Conservation (phyloP, 805 yeast genomes). For the Hanseniaspora opuntiae region DNA sequence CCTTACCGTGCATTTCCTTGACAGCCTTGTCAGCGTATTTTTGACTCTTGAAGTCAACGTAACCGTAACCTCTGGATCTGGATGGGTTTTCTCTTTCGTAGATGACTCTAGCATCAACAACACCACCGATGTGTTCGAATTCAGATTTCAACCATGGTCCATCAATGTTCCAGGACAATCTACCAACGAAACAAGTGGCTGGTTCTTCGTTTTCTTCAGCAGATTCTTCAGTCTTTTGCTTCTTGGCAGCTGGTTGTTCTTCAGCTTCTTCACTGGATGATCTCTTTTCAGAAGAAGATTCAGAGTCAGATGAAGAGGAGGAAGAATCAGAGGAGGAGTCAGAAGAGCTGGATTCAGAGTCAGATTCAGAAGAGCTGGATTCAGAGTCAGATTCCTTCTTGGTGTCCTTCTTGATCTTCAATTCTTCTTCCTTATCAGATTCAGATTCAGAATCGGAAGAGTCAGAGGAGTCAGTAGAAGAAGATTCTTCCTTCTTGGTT, state of each 20-base stretch:
- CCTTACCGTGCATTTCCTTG: conserved; percentile 74
- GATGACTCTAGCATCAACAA: conserved; percentile 78
- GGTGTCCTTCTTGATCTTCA: conserved; percentile 15
- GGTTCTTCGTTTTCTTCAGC: conserved; percentile 42
- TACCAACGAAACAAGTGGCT: conserved; percentile 87
- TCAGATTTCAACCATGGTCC: conserved; percentile 85
- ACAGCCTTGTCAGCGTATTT: conserved; percentile 77
- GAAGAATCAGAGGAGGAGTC: conserved; percentile 21
- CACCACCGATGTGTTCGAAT: conserved; percentile 74
- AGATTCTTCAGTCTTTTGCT: conserved; percentile 26
- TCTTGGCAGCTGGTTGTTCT: conserved; percentile 24
- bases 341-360: conserved; percentile 18
- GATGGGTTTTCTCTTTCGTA: conserved; percentile 74
- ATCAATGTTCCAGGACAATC: conserved; percentile 93
- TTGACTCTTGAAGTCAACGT: conserved; percentile 79
- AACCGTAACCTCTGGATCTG: conserved; percentile 93
- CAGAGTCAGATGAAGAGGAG: conserved; percentile 19
- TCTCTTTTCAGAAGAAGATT: conserved; percentile 19
- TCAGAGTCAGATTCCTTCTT: conserved; percentile 22
- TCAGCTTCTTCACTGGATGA: conserved; percentile 22
- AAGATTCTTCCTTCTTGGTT: conserved; percentile 2
- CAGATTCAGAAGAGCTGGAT: conserved; percentile 16
- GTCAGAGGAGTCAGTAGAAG: conserved; percentile 25
- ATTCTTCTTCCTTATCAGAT: conserved; percentile 12
- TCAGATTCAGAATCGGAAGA: conserved; percentile 14